Evolutionary conservation across 192 early-diverging fungal genomes (phyloP).

Genomic region (Dimargaris cristalligena): DNA sequence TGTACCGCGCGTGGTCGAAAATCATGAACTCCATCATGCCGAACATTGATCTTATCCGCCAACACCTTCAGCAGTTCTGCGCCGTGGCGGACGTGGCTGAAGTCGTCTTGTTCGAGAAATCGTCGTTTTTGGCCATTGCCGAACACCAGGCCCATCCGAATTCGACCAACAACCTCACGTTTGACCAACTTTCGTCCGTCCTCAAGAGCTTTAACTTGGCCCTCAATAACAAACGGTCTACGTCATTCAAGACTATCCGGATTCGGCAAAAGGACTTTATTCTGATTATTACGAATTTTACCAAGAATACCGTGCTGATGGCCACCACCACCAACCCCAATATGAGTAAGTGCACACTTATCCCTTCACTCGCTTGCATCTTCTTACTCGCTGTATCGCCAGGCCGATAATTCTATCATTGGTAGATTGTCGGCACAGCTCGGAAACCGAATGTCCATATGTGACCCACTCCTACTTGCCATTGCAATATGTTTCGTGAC

Average conservation of each 20-base stretch:
- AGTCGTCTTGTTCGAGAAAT: slow-evolving; percentile 85
- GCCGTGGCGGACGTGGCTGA: slow-evolving; percentile 79
- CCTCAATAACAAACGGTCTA: slow-evolving; percentile 25
- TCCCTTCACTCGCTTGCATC: too few relatives aligned
- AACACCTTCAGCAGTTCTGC: slow-evolving; percentile 62
- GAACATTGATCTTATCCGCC: slow-evolving; percentile 68
- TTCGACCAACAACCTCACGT: slow-evolving; percentile 2
- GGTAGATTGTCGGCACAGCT: too few relatives aligned
- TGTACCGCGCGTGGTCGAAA: slow-evolving; percentile 78
- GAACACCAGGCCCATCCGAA: slow-evolving; percentile 40
- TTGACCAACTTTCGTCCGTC: not conserved
- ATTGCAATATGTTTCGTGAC: too few relatives aligned
- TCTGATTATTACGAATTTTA: slow-evolving; percentile 30
- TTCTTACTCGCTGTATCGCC: too few relatives aligned
- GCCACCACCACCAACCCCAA: slow-evolving; percentile 26
- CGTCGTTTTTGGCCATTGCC: slow-evolving; percentile 91
- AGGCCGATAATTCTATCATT: too few relatives aligned
- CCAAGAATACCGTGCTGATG: slow-evolving; percentile 30
- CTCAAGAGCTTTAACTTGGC: slow-evolving; percentile 19
- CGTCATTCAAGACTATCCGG: slow-evolving; percentile 72
- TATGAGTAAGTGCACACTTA: slow-evolving; percentile 12
- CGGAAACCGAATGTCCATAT: too few relatives aligned
- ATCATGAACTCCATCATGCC: slow-evolving; percentile 94
- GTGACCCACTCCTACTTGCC: too few relatives aligned
- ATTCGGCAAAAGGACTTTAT: slow-evolving; percentile 43